phyloP scores from a whole-genome alignment of 73 alveolate species.

The Tetrahymena elliotti region DNA sequence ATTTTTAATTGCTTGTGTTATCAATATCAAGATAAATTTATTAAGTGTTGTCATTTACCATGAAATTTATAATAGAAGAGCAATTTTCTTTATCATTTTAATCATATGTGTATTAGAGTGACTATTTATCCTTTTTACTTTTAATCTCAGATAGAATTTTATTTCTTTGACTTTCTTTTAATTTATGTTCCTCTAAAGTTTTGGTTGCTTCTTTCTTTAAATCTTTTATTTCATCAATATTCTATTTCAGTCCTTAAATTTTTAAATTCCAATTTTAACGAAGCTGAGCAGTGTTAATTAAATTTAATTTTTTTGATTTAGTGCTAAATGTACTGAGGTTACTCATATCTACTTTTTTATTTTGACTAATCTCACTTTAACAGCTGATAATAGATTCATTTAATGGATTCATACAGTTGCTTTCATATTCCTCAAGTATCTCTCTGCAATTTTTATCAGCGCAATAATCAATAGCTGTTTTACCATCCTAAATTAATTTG shows the following conservation, averaged over 20 bases:
- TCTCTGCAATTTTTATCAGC: neutral
- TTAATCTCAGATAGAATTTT: neutral
- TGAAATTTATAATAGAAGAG: neutral
- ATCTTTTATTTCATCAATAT: neutral
- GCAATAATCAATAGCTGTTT: neutral
- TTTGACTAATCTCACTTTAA: neutral
- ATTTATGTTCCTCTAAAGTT: neutral
- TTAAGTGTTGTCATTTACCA: neutral
- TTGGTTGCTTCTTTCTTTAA: neutral
- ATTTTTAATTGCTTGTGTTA: neutral
- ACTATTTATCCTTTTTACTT: neutral
- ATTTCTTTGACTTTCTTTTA: neutral
- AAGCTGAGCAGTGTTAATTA: neutral
- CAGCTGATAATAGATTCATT: neutral
- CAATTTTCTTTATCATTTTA: neutral
- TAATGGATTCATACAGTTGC: neutral
- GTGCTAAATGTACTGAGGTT: neutral
- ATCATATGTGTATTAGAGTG: neutral
- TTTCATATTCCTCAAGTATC: neutral
- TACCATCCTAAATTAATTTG: neutral
- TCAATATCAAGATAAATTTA: neutral
- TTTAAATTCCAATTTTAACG: neutral
- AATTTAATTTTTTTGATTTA: neutral
- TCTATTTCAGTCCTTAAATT: neutral
- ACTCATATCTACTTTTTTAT: neutral